A percentile compares a stretch with the other conserved stretches of the same genome.
Conservation (phyloP, 2,329 filamentous ascomycete species). For the Monosporascus sp. region DNA sequence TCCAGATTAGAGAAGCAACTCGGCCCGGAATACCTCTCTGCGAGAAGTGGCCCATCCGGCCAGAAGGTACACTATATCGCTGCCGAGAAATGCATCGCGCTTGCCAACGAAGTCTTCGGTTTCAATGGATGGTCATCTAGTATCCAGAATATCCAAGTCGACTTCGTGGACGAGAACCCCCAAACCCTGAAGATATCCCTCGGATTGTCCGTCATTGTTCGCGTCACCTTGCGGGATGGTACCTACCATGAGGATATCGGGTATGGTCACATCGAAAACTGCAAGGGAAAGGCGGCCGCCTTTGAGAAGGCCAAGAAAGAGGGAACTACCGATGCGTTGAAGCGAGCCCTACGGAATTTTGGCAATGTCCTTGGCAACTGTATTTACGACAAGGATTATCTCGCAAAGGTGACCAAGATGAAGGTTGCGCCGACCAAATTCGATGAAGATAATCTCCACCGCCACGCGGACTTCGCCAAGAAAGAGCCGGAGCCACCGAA, state of each 20-base stretch:
- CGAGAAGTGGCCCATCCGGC: conserved; percentile 75
- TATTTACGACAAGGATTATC: conserved; percentile 93
- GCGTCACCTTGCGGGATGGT: conserved; percentile 85
- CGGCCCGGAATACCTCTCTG: conserved; percentile 91
- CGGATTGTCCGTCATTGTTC: conserved; percentile 83
- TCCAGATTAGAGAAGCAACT: conserved; percentile 85
- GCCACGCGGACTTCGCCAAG: conserved; percentile 71
- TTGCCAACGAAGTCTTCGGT: conserved; percentile 28
- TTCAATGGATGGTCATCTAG: conserved; percentile 71
- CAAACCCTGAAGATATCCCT: conserved; percentile 74
- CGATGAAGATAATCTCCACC: conserved; percentile 72
- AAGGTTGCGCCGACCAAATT: conserved; percentile 75
- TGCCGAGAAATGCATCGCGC: conserved; percentile 93
- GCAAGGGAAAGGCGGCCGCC: conserved; percentile 86
- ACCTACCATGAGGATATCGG: conserved; percentile 98
- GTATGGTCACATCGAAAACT: conserved; percentile 95
- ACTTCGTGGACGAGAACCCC: conserved; percentile 86
- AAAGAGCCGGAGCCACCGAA: conserved; percentile 38
- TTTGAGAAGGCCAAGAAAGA: conserved; percentile 99
- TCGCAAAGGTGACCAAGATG: conserved; percentile 83
- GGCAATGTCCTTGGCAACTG: conserved; percentile 98
- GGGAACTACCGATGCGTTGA: conserved; percentile 89
- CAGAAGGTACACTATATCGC: conserved; percentile 88
- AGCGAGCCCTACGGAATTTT: conserved; percentile 83
- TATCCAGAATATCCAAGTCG: conserved; percentile 91